A percentile compares a stretch with the other conserved stretches of the same genome.
phyloP scores from a whole-genome alignment of 75 land plant genomes.

The Sequoia sempervirens region DNA sequence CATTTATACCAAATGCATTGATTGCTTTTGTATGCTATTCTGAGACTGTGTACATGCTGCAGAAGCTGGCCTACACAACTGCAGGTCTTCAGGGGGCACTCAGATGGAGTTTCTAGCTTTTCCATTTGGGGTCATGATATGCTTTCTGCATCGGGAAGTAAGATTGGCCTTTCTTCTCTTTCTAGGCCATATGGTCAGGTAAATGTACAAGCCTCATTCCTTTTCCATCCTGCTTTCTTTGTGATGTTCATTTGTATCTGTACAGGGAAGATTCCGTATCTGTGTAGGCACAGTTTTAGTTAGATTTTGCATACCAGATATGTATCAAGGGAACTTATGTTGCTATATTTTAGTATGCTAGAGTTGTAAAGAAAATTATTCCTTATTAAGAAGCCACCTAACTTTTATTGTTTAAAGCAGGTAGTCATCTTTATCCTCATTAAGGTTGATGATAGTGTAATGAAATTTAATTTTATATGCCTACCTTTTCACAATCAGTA shows the following conservation, averaged over 20 bases:
- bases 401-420: neutral
- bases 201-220: neutral
- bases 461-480: neutral
- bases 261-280: neutral
- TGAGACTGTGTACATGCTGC: conserved; percentile 9
- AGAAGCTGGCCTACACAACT: conserved; percentile 48
- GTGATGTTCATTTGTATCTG: neutral
- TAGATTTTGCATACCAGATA: neutral
- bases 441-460: neutral
- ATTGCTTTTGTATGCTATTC: neutral
- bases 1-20: neutral
- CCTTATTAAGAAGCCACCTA: too few species aligned
- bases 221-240: neutral
- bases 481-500: neutral
- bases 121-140: conserved; percentile 77
- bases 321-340: neutral
- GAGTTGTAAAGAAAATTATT: neutral
- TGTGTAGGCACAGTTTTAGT: neutral
- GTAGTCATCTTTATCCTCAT: neutral
- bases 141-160: conserved; percentile 70
- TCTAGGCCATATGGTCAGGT: conserved; percentile 41
- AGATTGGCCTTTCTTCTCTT: conserved; percentile 76
- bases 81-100: conserved; percentile 63
- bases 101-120: conserved; percentile 69
- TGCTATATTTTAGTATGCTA: neutral